phyloP scores from a whole-genome alignment of 208 protist genomes.

The Entamoeba dispar region DNA sequence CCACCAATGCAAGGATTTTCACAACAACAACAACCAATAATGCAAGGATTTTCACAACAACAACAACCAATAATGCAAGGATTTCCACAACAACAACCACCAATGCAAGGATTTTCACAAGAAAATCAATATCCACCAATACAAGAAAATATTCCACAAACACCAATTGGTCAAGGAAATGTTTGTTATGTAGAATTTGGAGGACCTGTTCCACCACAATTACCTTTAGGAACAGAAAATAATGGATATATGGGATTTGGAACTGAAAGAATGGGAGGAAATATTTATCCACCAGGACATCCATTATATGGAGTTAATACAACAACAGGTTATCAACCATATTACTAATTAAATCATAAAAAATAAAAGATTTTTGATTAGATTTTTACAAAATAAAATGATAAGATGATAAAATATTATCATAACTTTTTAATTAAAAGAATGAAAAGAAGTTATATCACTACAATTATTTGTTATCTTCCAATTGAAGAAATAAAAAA shows the following conservation, averaged over 20 bases:
- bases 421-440: no score
- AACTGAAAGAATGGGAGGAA: background rate
- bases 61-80: background rate
- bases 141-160: background rate
- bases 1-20: background rate
- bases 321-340: no score
- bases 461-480: no score
- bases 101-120: background rate
- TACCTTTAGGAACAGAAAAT: background rate
- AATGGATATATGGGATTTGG: background rate
- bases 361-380: no score
- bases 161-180: background rate
- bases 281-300: background rate
- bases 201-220: background rate
- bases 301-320: background rate
- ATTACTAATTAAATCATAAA: no score
- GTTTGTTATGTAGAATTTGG: background rate
- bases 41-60: background rate
- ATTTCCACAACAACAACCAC: background rate
- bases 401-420: no score
- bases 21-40: background rate
- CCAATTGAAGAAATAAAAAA: no score
- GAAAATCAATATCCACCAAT: background rate
- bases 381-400: no score
- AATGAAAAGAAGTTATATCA: no score